phyloP scores from a whole-genome alignment of 352 stramenopile genomes.

The Pythium volutum region DNA sequence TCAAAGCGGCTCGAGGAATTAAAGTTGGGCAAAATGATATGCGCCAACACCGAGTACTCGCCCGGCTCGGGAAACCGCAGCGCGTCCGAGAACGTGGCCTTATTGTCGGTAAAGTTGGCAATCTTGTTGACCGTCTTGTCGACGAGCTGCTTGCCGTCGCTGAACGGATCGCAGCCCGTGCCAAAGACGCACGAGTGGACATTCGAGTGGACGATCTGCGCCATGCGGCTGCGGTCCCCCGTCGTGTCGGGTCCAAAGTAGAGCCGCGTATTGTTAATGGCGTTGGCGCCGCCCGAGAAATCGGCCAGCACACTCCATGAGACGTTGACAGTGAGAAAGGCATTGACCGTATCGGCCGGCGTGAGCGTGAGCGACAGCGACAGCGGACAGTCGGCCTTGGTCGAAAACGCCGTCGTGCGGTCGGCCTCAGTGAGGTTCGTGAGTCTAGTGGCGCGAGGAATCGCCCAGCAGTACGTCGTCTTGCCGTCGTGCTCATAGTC shows the following conservation, averaged over 20 bases:
- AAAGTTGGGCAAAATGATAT: constrained; percentile 27
- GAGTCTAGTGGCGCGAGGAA: constrained; percentile 18
- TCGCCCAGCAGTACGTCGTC: constrained; percentile 33
- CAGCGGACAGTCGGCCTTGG: constrained; percentile 21
- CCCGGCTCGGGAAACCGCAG: constrained; percentile 22
- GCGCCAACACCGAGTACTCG: constrained; percentile 31
- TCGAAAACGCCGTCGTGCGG: constrained; percentile 12
- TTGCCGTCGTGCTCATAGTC: constrained; percentile 29
- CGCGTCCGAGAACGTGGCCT: constrained; percentile 21
- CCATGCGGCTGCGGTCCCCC: background rate
- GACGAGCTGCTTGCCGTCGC: constrained; percentile 28
- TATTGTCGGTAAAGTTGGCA: constrained; percentile 27
- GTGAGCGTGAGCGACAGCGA: constrained; percentile 15
- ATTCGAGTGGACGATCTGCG: constrained; percentile 34
- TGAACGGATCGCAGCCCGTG: constrained; percentile 32
- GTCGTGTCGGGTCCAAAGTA: constrained; percentile 23
- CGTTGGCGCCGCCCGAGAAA: constrained; percentile 19
- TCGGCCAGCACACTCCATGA: constrained; percentile 23
- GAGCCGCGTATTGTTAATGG: constrained; percentile 24
- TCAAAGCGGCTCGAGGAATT: constrained; percentile 26
- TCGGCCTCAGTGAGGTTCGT: constrained; percentile 26
- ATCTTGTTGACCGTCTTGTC: constrained; percentile 31
- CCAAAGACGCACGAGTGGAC: constrained; percentile 31
- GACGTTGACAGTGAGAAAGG: constrained; percentile 22
- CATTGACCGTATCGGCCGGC: constrained; percentile 3